Percentiles rank a stretch among this genome's conserved stretches.
Conservation (phyloP, 2,329 filamentous ascomycete species). For the Monilinia vaccinii-corymbosi region DNA sequence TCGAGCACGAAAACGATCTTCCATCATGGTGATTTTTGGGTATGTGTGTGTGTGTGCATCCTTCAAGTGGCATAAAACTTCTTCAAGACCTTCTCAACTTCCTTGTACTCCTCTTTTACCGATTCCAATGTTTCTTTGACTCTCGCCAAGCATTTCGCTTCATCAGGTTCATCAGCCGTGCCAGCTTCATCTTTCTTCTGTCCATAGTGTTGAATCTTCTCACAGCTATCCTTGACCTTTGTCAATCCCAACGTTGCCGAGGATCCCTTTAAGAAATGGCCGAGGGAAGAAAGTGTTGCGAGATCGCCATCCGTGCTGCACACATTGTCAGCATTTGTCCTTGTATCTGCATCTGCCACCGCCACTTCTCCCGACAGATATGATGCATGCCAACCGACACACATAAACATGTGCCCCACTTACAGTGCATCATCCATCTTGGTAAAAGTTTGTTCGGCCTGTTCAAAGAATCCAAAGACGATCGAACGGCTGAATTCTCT, state of each 20-base stretch:
- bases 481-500: conserved; percentile 83
- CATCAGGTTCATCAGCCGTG: conserved; percentile 53
- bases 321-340: not conserved
- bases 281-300: conserved; percentile 66
- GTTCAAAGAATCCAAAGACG: conserved; percentile 86
- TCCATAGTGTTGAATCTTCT: conserved; percentile 93
- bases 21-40: not conserved
- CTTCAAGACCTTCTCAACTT: conserved; percentile 61
- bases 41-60: not conserved
- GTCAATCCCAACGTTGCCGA: conserved; percentile 86
- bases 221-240: conserved; percentile 87
- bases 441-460: conserved; percentile 76
- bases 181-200: conserved; percentile 74
- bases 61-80: conserved; percentile 29
- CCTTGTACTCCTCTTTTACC: conserved; percentile 68
- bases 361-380: not conserved
- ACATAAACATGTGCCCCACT: conserved; percentile 34
- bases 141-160: conserved; percentile 56
- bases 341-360: conserved; percentile 7
- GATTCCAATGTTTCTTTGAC: conserved; percentile 61
- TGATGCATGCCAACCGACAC: conserved; percentile 5
- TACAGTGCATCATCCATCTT: conserved; percentile 81
- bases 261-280: conserved; percentile 95
- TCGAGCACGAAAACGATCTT: conserved; percentile 20
- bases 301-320: conserved; percentile 59